Base-by-base conservation (phyloP, 225 moss, liverwort and hornwort genomes). In the Bryum argenteum region DNA sequence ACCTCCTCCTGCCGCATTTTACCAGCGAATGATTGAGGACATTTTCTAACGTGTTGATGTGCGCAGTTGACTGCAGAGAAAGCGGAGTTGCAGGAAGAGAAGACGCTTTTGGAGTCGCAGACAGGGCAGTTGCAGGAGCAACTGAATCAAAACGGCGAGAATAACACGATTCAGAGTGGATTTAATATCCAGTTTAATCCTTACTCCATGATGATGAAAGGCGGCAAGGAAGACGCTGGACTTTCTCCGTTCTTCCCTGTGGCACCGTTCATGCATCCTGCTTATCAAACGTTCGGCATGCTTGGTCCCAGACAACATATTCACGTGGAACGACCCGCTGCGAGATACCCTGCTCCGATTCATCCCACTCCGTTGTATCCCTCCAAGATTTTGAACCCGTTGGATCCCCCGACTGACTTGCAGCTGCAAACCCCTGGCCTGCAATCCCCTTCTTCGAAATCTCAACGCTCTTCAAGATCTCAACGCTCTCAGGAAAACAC, bases 81-180 rank as follows among this genome's bases (percentile, higher is more conserved):
- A 72, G 75, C 77, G n/a, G 97, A 97, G 76, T 77, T 97, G 62
- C 84, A 88, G 40, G 97, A 97, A 70, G 97, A 97, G 81, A 94
- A 89, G 69, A 76, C 79, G 18, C 20, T 76, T 20, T 78, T 97
- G 62, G 86, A 92, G 71, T 77, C 72, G 39, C 86, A 94, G 74
- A 92, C 88, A 50, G 85, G 86, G 52, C 84, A 79, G 58, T 73
- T 97, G 41, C 89, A 94, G 83, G 79, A 62, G 24, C 90, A 90
- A 70, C 67, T 88, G 54, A 89, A 87, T 38, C 89, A 85, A 69
- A 82, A 78, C 65, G 66, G 42, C 4, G 76, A 76, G 40, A 28
- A 61, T 10, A 63, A 45, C 40, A 33, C 33, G 33, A 33, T 33
- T 6, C 79, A 70, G 54, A 59, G 63, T 10, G 90, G 81, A 16